phyloP scores from a whole-genome alignment of 2,329 filamentous ascomycete species.

The Ceratocystis variospora region DNA sequence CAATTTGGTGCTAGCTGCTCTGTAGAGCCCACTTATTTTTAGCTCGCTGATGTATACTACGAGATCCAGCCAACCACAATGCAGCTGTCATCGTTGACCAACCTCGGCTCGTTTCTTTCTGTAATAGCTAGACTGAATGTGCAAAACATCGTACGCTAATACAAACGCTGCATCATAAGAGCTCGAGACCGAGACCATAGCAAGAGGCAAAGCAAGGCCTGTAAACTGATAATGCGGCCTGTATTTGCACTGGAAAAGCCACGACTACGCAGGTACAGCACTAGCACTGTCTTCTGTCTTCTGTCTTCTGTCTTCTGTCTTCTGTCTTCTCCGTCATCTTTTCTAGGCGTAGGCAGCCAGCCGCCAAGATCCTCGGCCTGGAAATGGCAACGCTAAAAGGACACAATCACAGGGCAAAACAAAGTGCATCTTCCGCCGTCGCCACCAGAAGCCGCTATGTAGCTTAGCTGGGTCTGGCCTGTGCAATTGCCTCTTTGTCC shows the following conservation, averaged over 20 bases:
- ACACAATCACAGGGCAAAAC: neutral
- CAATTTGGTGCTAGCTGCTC: neutral
- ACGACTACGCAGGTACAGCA: no score
- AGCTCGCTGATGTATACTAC: neutral
- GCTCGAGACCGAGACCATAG: no score
- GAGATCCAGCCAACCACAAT: conserved; percentile 10
- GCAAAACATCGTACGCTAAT: neutral
- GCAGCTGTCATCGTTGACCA: conserved; percentile 11
- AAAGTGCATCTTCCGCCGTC: conserved; percentile 1
- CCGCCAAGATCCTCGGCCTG: conserved; percentile 3
- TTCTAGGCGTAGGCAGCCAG: neutral
- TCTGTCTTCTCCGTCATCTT: neutral
- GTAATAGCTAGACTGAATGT: neutral
- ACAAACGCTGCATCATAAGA: neutral
- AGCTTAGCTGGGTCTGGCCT: neutral
- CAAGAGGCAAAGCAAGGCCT: no score
- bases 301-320: neutral
- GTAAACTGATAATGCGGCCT: no score
- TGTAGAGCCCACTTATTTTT: neutral
- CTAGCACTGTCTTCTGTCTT: no score
- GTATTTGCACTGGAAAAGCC: no score
- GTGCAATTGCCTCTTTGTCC: conserved; percentile 12
- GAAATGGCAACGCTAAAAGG: neutral
- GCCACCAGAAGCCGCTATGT: neutral
- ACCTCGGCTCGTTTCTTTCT: conserved; percentile 17